These are phyloP conservation scores for Babesia bigemina DNA, from an alignment of 169 alveolate species.

Conservation along the genomic window DNA sequence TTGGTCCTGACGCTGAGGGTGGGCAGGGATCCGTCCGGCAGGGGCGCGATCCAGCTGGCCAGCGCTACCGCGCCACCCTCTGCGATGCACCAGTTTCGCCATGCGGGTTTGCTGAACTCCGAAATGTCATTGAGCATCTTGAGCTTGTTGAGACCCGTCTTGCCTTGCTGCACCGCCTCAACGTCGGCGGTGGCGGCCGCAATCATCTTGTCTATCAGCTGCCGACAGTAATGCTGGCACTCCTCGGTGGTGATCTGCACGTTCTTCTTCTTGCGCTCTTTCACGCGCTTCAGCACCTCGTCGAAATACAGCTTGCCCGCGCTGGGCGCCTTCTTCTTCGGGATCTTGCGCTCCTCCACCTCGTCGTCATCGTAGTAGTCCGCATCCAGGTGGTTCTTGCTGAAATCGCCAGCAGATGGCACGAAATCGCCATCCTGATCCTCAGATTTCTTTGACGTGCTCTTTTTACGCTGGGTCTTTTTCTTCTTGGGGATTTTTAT, in stretches of 20 bases:
- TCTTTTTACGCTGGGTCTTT: conserved; percentile 3
- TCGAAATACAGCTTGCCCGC: conserved; percentile 67
- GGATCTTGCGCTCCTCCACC: conserved; percentile 24
- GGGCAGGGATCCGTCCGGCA: conserved; percentile 83
- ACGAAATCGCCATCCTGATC: conserved; percentile 62
- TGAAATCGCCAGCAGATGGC: conserved; percentile 52
- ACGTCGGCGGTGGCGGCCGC: conserved; percentile 73
- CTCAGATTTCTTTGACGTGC: conserved; percentile 6
- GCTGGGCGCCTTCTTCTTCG: conserved; percentile 29
- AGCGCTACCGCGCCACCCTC: conserved; percentile 82
- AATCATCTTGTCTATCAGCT: conserved; percentile 67
- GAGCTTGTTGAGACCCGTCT: conserved; percentile 81
- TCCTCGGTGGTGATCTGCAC: conserved; percentile 61
- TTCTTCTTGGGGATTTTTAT: conserved; percentile 46
- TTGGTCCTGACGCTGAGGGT: conserved; percentile 79
- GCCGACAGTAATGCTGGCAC: conserved; percentile 61
- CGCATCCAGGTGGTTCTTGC: conserved; percentile 37
- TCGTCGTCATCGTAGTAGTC: conserved; percentile 54
- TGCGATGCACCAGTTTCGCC: conserved; percentile 80
- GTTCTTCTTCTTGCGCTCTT: conserved; percentile 64
- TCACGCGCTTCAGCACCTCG: conserved; percentile 63
- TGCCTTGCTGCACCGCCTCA: conserved; percentile 74
- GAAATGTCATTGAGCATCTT: conserved; percentile 79
- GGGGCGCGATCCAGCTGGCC: conserved; percentile 80
- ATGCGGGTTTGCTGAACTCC: conserved; percentile 78